These are phyloP conservation scores for Pneumocystis jirovecii DNA, from an alignment of 1,139 yeast species.

Conservation along the genomic window DNA sequence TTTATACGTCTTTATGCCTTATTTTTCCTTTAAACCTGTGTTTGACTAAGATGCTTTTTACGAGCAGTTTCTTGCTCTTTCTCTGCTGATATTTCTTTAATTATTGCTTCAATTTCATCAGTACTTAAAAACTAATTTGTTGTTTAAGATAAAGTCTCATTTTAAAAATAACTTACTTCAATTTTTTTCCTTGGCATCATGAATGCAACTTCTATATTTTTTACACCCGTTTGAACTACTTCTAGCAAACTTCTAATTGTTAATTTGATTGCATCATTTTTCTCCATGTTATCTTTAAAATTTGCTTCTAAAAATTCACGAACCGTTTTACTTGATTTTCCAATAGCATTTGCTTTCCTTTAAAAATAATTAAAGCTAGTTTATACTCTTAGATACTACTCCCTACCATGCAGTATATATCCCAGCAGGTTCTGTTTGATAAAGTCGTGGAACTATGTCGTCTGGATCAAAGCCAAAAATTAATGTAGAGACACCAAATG, in stretches of 20 bases:
- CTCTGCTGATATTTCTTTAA: constrained; percentile 76
- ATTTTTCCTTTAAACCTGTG: not conserved
- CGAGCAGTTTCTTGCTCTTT: constrained; percentile 81
- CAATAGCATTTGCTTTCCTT: constrained; percentile 82
- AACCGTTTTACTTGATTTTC: constrained; percentile 88
- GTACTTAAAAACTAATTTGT: constrained; percentile 39
- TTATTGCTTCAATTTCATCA: constrained; percentile 63
- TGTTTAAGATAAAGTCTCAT: not conserved
- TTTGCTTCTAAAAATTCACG: constrained; percentile 90
- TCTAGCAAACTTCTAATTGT: constrained; percentile 79
- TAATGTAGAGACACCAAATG: constrained; percentile 86
- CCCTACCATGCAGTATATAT: constrained; percentile 82
- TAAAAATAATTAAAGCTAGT: not conserved
- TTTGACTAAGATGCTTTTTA: constrained; percentile 35
- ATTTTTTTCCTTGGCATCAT: constrained; percentile 49
- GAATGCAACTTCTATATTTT: constrained; percentile 83
- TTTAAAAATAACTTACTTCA: constrained; percentile 18
- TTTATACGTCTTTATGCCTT: not conserved
- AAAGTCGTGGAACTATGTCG: constrained; percentile 65
- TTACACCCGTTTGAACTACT: constrained; percentile 96
- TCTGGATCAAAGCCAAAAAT: constrained; percentile 91
- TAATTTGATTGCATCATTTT: constrained; percentile 62
- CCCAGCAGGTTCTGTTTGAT: constrained; percentile 95
- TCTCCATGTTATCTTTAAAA: constrained; percentile 56
- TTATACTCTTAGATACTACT: not conserved